These are phyloP conservation scores for Cryptococcus sp. DNA, from an alignment of 1,284 basidiomycete genomes.

Conservation along the genomic window DNA sequence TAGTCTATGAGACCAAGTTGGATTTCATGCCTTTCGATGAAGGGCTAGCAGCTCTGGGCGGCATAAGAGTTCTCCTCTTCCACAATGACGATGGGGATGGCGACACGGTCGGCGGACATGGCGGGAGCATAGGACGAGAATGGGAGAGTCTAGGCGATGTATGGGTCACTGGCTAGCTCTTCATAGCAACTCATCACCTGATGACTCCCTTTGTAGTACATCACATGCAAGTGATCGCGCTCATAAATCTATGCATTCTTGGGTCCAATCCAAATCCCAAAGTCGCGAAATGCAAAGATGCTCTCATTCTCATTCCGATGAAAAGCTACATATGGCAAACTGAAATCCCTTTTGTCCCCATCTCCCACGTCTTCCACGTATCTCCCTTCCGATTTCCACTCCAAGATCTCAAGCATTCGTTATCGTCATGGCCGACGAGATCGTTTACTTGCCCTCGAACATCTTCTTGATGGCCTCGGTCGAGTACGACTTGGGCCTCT, in stretches of 20 bases:
- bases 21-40: slow-evolving; percentile 34
- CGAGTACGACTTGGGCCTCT: slow-evolving; percentile 56
- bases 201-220: no score
- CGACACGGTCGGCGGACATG: neutral
- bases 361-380: neutral
- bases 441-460: slow-evolving; percentile 48
- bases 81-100: slow-evolving; percentile 12
- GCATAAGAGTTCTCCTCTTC: slow-evolving; percentile 37
- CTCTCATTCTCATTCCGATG: no score
- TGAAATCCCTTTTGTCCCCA: no score
- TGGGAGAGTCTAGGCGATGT: slow-evolving; percentile 45
- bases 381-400: neutral
- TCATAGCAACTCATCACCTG: no score
- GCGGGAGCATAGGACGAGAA: slow-evolving; percentile 28
- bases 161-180: slow-evolving; percentile 10
- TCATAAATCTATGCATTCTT: no score
- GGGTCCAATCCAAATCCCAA: no score
- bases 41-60: slow-evolving; percentile 42
- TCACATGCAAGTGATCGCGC: no score
- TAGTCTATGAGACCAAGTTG: slow-evolving; percentile 24
- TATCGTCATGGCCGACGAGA: neutral
- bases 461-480: slow-evolving; percentile 55
- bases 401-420: neutral
- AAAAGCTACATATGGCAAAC: no score
- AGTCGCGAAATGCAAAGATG: neutral